Percentiles rank a stretch among this genome's conserved stretches.
Conservation (phyloP, 2,329 filamentous ascomycete genomes). For the Colletotrichum tanaceti region DNA sequence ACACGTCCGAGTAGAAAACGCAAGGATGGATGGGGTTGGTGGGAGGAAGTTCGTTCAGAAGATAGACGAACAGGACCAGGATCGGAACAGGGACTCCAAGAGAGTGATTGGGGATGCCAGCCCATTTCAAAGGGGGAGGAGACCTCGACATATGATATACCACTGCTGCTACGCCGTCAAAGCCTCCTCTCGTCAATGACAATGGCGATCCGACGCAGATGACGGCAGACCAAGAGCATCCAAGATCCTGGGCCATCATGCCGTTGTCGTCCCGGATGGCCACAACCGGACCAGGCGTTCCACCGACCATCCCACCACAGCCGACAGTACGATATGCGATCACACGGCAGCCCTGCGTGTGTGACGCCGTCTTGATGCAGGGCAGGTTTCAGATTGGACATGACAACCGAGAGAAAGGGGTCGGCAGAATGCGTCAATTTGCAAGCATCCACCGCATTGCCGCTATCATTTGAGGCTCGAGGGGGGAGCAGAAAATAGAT, state of each 20-base stretch:
- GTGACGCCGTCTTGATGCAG: slow-evolving; percentile 38
- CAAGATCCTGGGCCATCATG: neutral
- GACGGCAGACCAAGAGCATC: slow-evolving; percentile 7
- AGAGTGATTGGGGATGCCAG: slow-evolving; percentile 4
- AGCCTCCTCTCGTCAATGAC: slow-evolving; percentile 19
- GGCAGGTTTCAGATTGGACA: slow-evolving; percentile 40
- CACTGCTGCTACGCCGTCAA: slow-evolving; percentile 6
- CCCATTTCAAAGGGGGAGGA: neutral
- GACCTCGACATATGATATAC: neutral
- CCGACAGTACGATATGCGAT: slow-evolving; percentile 21
- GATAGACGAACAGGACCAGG: neutral
- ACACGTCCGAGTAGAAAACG: neutral
- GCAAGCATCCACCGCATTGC: neutral
- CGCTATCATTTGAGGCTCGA: neutral
- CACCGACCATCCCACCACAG: neutral
- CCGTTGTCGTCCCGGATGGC: slow-evolving; percentile 19
- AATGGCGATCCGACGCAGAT: slow-evolving; percentile 25
- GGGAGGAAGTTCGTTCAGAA: slow-evolving; percentile 2
- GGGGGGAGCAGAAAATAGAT: neutral
- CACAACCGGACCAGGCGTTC: slow-evolving; percentile 32
- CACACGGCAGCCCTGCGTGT: slow-evolving; percentile 27
- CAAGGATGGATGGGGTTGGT: slow-evolving; percentile 4
- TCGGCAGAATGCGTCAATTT: slow-evolving; percentile 4
- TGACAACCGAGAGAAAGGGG: neutral
- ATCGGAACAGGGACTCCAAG: neutral